Evolutionary conservation across 2,329 filamentous ascomycete species (phyloP).

Genomic region (Amylocarpus encephaloides): DNA sequence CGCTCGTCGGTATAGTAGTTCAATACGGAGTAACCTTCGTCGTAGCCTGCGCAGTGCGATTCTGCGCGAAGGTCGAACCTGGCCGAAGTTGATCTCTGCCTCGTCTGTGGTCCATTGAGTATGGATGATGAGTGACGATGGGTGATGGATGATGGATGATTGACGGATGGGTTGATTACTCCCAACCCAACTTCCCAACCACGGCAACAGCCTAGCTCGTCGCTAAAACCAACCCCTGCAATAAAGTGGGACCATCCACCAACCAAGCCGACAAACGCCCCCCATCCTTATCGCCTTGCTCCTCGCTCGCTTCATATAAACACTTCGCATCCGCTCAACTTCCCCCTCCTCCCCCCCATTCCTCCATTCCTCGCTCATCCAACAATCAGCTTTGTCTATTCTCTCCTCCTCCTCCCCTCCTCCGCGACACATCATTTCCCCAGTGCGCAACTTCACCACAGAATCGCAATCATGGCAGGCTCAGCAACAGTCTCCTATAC

Average conservation of each 20-base stretch:
- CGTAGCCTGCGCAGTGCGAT: neutral
- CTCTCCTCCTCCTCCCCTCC: neutral
- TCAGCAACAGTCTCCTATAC: conserved; percentile 33
- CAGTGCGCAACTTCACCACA: neutral
- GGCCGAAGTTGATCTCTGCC: no score
- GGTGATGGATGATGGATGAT: no score
- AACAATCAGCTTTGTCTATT: conserved; percentile 8
- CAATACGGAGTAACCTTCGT: neutral
- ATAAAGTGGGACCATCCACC: neutral
- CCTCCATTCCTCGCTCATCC: neutral
- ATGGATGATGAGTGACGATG: no score
- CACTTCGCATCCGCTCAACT: conserved; percentile 1
- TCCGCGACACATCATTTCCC: neutral
- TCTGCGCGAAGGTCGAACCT: neutral
- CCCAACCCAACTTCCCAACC: no score
- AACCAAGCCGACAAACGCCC: neutral
- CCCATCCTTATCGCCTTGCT: conserved; percentile 4
- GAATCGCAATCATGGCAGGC: conserved; percentile 27
- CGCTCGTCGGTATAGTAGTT: neutral
- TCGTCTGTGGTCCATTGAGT: no score
- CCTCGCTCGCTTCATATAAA: conserved; percentile 2
- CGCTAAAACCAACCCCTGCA: neutral
- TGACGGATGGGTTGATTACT: no score
- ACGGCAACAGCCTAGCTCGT: no score
- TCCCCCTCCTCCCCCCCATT: no score